These are phyloP conservation scores for Euphorbia tirucalli DNA, from an alignment of 345 rosid genomes.

Conservation along the genomic window DNA sequence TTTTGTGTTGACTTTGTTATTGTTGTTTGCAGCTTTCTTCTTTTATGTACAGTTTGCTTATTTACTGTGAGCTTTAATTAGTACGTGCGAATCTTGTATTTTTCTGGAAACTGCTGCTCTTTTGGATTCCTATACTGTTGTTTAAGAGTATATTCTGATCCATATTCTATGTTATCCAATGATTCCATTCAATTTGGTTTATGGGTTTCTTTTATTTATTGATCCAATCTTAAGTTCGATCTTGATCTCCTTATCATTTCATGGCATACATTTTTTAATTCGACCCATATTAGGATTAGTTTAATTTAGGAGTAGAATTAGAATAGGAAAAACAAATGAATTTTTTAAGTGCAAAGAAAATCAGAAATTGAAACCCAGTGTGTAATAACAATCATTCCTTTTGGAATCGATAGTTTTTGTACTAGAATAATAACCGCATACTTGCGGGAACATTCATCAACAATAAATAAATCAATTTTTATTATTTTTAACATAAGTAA, in stretches of 20 bases:
- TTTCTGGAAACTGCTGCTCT: not conserved
- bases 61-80: not conserved
- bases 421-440: no score
- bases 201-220: not conserved
- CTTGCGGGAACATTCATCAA: no score
- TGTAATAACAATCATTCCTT: no score
- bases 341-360: no score
- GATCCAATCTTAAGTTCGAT: slow-evolving; percentile 8
- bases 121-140: not conserved
- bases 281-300: no score
- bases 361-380: no score
- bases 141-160: not conserved
- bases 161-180: not conserved
- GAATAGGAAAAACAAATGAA: no score
- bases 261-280: not conserved
- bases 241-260: not conserved
- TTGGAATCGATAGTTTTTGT: no score
- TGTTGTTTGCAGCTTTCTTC: not conserved
- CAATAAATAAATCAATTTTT: no score
- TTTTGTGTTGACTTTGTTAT: not conserved
- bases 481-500: no score
- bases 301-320: no score
- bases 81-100: not conserved
- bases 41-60: not conserved
- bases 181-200: not conserved